These are phyloP conservation scores for Bryoglossum gracile DNA, from an alignment of 495 filamentous ascomycete genomes.

Conservation along the genomic window DNA sequence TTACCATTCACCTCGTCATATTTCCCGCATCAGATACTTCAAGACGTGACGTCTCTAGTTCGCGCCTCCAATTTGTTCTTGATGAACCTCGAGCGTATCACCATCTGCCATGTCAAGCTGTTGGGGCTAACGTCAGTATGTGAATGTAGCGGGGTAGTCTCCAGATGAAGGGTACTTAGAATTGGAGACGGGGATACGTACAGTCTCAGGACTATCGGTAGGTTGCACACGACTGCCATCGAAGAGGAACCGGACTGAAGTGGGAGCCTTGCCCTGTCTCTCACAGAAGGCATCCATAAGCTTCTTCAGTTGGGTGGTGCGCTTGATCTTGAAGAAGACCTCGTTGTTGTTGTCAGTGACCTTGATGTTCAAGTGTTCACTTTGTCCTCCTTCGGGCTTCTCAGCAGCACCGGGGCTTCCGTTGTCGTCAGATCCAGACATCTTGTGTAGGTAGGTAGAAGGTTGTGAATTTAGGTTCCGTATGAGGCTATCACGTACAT, in stretches of 20 bases:
- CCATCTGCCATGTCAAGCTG: constrained; percentile 97
- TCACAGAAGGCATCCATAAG: constrained; percentile 99
- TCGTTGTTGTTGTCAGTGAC: constrained; percentile 99
- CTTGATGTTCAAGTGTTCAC: constrained; percentile 97
- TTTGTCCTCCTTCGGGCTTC: constrained; percentile 38
- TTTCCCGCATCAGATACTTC: constrained; percentile 2
- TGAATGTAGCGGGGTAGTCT: not conserved
- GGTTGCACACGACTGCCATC: constrained; percentile 87
- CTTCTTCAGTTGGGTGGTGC: constrained; percentile 91
- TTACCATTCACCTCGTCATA: not conserved
- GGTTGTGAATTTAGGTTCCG: too few species aligned
- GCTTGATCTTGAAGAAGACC: constrained; percentile 99
- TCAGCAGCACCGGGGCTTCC: constrained; percentile 49
- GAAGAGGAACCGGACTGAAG: constrained; percentile 90
- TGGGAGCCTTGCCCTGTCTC: constrained; percentile 77
- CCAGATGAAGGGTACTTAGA: not conserved
- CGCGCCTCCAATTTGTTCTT: constrained; percentile 86
- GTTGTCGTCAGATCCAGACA: constrained; percentile 42
- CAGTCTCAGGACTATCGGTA: constrained; percentile 83
- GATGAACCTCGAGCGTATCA: constrained; percentile 95
- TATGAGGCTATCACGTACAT: constrained; percentile 23
- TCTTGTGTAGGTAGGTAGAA: too few species aligned
- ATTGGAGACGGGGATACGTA: constrained; percentile 48
- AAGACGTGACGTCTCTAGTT: not conserved
- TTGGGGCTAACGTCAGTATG: constrained; percentile 5